phyloP scores from a whole-genome alignment of 2,329 filamentous ascomycete genomes.

The Aspergillus intermedius region DNA sequence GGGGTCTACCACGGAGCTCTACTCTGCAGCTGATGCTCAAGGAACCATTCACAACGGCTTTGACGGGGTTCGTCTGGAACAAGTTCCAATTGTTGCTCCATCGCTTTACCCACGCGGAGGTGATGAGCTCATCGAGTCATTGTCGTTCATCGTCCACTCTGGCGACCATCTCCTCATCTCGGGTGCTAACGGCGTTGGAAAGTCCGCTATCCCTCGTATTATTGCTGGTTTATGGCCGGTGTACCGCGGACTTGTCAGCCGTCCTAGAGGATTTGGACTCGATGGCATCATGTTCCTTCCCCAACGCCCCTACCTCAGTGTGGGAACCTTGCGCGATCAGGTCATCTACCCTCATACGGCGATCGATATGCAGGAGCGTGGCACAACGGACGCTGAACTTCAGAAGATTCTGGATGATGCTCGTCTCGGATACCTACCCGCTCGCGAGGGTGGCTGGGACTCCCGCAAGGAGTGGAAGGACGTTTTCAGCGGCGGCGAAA shows the following conservation, averaged over 20 bases:
- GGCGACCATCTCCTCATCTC: slow-evolving; percentile 94
- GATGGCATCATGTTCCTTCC: slow-evolving; percentile 99
- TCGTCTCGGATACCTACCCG: slow-evolving; percentile 77
- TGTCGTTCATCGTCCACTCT: slow-evolving; percentile 81
- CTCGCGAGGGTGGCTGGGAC: slow-evolving; percentile 93
- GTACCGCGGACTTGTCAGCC: slow-evolving; percentile 84
- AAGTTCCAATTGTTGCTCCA: slow-evolving; percentile 88
- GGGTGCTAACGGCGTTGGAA: slow-evolving; percentile 89
- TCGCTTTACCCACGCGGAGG: slow-evolving; percentile 82
- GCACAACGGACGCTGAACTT: slow-evolving; percentile 71
- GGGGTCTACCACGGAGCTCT: slow-evolving; percentile 67
- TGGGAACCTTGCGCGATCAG: slow-evolving; percentile 89
- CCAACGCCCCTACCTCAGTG: slow-evolving; percentile 84
- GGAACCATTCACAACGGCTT: slow-evolving; percentile 93
- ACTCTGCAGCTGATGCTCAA: slow-evolving; percentile 83
- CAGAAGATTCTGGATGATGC: slow-evolving; percentile 74
- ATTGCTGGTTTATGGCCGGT: slow-evolving; percentile 93
- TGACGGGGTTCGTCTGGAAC: slow-evolving; percentile 85
- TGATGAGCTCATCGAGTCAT: slow-evolving; percentile 79
- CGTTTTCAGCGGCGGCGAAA: slow-evolving; percentile 92
- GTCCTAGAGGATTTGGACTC: slow-evolving; percentile 69
- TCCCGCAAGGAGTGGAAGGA: slow-evolving; percentile 98
- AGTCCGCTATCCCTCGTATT: slow-evolving; percentile 79
- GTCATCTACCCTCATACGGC: slow-evolving; percentile 97
- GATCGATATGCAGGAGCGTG: slow-evolving; percentile 80